Conservation (phyloP, 1,139 yeast genomes). For the Diutina rugosa region DNA sequence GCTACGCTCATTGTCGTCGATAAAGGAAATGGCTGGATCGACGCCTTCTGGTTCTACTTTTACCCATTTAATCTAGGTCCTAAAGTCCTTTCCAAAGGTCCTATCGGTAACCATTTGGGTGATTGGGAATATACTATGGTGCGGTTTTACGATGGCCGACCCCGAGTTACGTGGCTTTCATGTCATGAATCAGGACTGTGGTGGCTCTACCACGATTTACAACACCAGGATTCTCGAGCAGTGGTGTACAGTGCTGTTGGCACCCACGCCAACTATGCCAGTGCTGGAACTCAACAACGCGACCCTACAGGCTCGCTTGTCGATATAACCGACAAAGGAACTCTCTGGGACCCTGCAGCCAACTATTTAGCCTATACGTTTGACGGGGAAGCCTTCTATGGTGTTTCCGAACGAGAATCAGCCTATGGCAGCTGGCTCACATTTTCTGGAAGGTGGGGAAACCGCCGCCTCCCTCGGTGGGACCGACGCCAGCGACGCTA, state of each 20-base stretch:
- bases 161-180: neutral
- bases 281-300: neutral
- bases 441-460: neutral
- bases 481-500: neutral
- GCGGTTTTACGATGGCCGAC: neutral
- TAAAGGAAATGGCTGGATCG: neutral
- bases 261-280: neutral
- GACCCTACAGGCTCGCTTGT: neutral
- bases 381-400: neutral
- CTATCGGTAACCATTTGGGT: neutral
- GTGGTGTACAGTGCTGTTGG: conserved; percentile 1
- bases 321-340: neutral
- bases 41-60: neutral
- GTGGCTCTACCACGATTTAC: neutral
- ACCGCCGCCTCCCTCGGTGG: neutral
- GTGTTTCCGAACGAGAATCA: neutral
- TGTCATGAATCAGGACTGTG: neutral
- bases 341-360: neutral
- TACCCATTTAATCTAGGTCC: conserved; percentile 1
- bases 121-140: conserved; percentile 1
- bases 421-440: neutral
- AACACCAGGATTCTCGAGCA: neutral
- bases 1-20: neutral
- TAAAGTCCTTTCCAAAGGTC: neutral
- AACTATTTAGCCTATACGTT: neutral